Percentiles rank a stretch among this genome's conserved stretches.
Conservation (phyloP, 805 yeast species). For the Cyberlindnera nakhonratchasimensis region DNA sequence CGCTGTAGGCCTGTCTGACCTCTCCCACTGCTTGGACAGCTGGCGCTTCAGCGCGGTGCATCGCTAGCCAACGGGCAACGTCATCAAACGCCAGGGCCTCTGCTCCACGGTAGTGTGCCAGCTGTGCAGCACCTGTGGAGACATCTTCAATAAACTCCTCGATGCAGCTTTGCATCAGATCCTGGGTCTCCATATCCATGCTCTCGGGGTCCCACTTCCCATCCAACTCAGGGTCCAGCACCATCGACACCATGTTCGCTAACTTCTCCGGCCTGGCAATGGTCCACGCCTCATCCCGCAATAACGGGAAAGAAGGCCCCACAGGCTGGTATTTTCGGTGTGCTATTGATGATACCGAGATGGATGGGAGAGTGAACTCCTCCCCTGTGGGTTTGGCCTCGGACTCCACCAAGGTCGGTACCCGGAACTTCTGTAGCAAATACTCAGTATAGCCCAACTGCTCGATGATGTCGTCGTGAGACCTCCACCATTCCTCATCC, state of each 20-base stretch:
- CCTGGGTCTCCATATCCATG: slow-evolving; percentile 5
- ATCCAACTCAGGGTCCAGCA: slow-evolving; percentile 1
- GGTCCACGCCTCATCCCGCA: slow-evolving; percentile 1
- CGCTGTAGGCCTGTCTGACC: not conserved
- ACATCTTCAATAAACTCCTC: slow-evolving; percentile 9
- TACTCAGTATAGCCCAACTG: slow-evolving; percentile 4
- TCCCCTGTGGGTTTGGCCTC: no score
- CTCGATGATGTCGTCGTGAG: not conserved
- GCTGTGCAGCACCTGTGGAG: not conserved
- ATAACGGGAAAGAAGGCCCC: not conserved
- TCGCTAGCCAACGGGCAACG: not conserved
- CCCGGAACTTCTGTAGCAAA: not conserved
- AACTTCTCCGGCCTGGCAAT: not conserved
- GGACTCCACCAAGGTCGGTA: not conserved
- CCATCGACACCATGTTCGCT: not conserved
- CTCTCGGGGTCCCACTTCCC: slow-evolving; percentile 3
- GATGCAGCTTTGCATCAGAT: slow-evolving; percentile 3
- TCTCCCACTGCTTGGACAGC: not conserved
- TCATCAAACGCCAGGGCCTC: not conserved
- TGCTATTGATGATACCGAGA: not conserved
- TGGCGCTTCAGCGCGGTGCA: not conserved
- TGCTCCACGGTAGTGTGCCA: slow-evolving; percentile 5
- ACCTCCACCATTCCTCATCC: slow-evolving; percentile 2
- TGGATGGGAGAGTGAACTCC: not conserved
- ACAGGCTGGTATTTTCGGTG: not conserved